Evolutionary conservation across 768 basidiomycete genomes (phyloP).

Genomic region (Cystobasidium ongulense): DNA sequence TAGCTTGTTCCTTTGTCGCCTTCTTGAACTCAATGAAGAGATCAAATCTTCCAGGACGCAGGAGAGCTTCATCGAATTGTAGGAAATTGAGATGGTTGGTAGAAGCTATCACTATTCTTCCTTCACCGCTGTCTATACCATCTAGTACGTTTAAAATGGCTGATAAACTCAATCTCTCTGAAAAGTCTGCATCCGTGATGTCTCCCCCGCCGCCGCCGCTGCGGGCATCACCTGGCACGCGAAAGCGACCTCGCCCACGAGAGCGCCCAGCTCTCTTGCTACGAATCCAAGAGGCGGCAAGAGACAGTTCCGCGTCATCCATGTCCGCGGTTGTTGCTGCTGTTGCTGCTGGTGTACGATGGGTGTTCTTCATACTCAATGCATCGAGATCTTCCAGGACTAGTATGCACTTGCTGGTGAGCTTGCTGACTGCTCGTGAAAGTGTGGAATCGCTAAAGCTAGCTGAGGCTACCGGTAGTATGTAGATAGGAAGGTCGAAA

Average conservation of each 20-base stretch:
- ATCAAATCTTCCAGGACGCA: slow-evolving; percentile 20
- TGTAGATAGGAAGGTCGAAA: slow-evolving; percentile 10
- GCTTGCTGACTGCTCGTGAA: not conserved
- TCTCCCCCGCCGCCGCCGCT: not conserved
- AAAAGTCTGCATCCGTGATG: not conserved
- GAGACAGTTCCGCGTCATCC: not conserved
- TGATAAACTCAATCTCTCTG: slow-evolving; percentile 5
- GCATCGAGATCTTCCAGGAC: slow-evolving; percentile 16
- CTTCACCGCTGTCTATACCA: not conserved
- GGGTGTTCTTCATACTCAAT: not conserved
- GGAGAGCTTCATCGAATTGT: slow-evolving; percentile 13
- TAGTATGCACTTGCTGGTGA: not conserved
- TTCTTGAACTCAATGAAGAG: not conserved
- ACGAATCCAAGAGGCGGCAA: not conserved
- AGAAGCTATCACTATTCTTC: slow-evolving; percentile 5
- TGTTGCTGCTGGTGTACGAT: not conserved
- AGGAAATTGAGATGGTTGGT: not conserved
- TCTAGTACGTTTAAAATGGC: not conserved
- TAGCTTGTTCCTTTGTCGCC: slow-evolving; percentile 5
- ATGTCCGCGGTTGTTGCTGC: not conserved
- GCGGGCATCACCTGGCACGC: not conserved
- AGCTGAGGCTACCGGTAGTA: not conserved
- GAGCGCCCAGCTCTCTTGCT: not conserved
- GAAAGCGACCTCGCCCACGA: not conserved
- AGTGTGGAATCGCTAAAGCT: slow-evolving; percentile 1